phyloP scores from a whole-genome alignment of 2,329 filamentous ascomycete species.

The Trichoderma sp. region DNA sequence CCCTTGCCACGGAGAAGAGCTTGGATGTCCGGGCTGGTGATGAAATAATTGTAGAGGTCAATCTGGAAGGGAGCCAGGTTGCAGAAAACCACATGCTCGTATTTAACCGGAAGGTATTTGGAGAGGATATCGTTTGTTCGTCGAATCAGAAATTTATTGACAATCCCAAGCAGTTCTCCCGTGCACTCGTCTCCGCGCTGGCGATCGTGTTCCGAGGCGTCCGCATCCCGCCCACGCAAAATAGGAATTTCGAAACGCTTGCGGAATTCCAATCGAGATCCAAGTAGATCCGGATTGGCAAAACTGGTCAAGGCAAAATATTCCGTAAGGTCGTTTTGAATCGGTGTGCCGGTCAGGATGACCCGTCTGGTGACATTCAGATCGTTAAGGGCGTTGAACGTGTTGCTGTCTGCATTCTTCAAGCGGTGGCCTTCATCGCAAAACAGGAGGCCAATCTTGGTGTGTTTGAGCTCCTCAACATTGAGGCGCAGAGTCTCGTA shows the following conservation, averaged over 20 bases:
- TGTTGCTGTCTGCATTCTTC: slow-evolving; percentile 95
- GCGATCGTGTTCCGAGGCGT: slow-evolving; percentile 77
- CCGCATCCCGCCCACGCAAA: slow-evolving; percentile 83
- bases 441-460: slow-evolving; percentile 85
- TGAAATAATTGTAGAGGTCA: slow-evolving; percentile 94
- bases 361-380: slow-evolving; percentile 88
- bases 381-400: slow-evolving; percentile 84
- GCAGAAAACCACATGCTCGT: slow-evolving; percentile 98
- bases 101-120: slow-evolving; percentile 96
- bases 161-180: slow-evolving; percentile 72
- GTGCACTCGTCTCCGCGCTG: slow-evolving; percentile 81
- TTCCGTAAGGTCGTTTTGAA: slow-evolving; percentile 97
- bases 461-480: slow-evolving; percentile 83
- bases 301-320: slow-evolving; percentile 97
- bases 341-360: slow-evolving; percentile 93
- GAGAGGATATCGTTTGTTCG: slow-evolving; percentile 97
- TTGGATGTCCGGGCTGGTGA: slow-evolving; percentile 92
- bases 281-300: slow-evolving; percentile 88
- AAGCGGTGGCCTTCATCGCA: slow-evolving; percentile 96
- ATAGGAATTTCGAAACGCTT: slow-evolving; percentile 95
- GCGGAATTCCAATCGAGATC: slow-evolving; percentile 84
- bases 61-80: slow-evolving; percentile 89
- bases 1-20: slow-evolving; percentile 88
- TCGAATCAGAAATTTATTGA: slow-evolving; percentile 98
- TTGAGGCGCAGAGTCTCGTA: slow-evolving; percentile 94